Percentiles rank a stretch among this genome's conserved stretches.
phyloP scores from a whole-genome alignment of 139 green algal genomes.

The Chlamydomonas sp. region DNA sequence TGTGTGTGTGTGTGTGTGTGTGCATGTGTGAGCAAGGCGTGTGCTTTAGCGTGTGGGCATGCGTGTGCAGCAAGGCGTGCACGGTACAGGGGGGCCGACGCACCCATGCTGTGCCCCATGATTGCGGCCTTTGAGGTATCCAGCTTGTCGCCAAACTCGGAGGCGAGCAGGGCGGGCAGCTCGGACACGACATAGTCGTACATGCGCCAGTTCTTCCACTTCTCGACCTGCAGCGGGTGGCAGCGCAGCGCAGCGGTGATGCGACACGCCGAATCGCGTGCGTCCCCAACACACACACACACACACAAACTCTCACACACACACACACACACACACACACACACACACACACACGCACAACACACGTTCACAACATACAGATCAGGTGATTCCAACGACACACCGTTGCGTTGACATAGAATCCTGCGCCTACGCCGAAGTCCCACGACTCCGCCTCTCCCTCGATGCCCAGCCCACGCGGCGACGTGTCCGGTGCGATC shows the following conservation, averaged over 20 bases:
- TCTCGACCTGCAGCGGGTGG: slow-evolving; percentile 60
- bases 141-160: slow-evolving; percentile 14
- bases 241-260: slow-evolving; percentile 55
- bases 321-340: background rate
- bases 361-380: too few species aligned
- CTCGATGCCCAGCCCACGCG: slow-evolving; percentile 70
- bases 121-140: slow-evolving; percentile 25
- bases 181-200: slow-evolving; percentile 78
- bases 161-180: slow-evolving; percentile 36
- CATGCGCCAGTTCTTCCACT: slow-evolving; percentile 89
- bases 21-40: too few species aligned
- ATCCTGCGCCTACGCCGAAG: slow-evolving; percentile 71
- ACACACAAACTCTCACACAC: background rate
- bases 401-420: slow-evolving; percentile 65
- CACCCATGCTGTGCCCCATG: slow-evolving; percentile 57
- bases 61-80: too few species aligned
- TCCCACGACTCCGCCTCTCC: slow-evolving; percentile 76
- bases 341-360: background rate
- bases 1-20: slow-evolving; percentile 79
- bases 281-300: background rate
- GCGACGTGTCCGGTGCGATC: slow-evolving; percentile 81
- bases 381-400: too few species aligned
- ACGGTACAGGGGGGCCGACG: too few species aligned
- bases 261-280: background rate
- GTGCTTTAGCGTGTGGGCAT: too few species aligned